Percentiles rank a stretch among this genome's conserved stretches.
Conservation (phyloP, 2,329 filamentous ascomycete genomes). For the Hyphodiscus sp. region DNA sequence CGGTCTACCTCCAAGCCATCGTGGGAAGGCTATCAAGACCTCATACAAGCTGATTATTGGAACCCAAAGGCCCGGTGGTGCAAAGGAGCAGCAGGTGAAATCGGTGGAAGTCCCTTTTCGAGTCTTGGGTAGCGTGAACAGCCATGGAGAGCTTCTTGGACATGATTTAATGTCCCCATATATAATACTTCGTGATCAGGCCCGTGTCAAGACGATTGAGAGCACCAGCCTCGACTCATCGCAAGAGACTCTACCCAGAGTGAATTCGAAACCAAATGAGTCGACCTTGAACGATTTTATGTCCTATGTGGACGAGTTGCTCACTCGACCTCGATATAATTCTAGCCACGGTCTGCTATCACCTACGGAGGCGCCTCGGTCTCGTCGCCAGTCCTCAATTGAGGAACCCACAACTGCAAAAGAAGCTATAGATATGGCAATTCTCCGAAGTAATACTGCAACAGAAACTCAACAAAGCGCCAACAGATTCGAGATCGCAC, state of each 20-base stretch:
- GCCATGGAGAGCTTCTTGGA: constrained; percentile 78
- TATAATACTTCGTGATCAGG: constrained; percentile 78
- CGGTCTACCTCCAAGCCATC: constrained; percentile 85
- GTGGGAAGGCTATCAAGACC: constrained; percentile 90
- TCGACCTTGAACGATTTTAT: constrained; percentile 59
- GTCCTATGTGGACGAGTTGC: constrained; percentile 68
- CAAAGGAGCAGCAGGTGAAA: constrained; percentile 74
- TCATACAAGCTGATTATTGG: constrained; percentile 86
- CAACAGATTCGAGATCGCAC: constrained; percentile 94
- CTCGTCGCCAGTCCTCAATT: constrained; percentile 47
- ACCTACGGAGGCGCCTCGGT: constrained; percentile 53
- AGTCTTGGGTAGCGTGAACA: constrained; percentile 87
- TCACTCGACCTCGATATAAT: constrained; percentile 51
- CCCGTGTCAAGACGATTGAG: constrained; percentile 34
- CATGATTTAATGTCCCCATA: constrained; percentile 95
- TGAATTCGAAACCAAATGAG: constrained; percentile 29
- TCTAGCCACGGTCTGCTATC: constrained; percentile 59
- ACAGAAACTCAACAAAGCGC: constrained; percentile 66
- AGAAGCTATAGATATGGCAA: constrained; percentile 86
- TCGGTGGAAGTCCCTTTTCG: constrained; percentile 92
- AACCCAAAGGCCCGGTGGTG: constrained; percentile 76
- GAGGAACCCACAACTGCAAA: constrained; percentile 60
- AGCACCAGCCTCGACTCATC: constrained; percentile 9
- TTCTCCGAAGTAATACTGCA: constrained; percentile 71
- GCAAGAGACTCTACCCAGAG: constrained; percentile 16